Base-by-base conservation (phyloP, 768 basidiomycete species). In the Trametopsis cervina region DNA sequence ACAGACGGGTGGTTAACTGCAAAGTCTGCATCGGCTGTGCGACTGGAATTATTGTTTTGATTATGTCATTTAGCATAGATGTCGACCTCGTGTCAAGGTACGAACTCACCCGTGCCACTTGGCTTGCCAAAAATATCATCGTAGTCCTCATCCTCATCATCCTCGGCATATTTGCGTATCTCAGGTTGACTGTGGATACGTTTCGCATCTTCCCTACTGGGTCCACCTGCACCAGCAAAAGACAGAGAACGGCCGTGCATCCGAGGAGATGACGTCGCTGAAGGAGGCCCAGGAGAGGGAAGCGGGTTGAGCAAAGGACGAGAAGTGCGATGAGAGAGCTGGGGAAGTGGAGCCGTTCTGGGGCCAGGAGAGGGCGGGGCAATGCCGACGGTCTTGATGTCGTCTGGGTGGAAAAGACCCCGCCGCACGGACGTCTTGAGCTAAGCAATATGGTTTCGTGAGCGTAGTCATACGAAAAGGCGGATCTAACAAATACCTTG, bases 81-180 rank as follows among this genome's bases (percentile, higher is more conserved):
- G n/a, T n/a, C n/a, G n/a, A n/a, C n/a, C n/a, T n/a, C n/a, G n/a
- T n/a, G n/a, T n/a, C n/a, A n/a, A n/a, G n/a, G n/a, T n/a, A n/a
- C n/a, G 0, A n/a, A 70, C 85, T 64, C 52, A 87, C 88, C 70
- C 10, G 75, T 72, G 21, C 79, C 78, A 52, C 77, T 85, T 17
- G 72, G 74, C 64, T 88, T 89, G 50, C 80, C 91, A 64, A 98
- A 95, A 9, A 97, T 83, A 63, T 96, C 95, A 40, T 95, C 91
- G 58, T 96, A 98, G 61, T 97, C 91, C 59, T 97, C 84, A 3
- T 33, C 29, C 29, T 80, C 88, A 22, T 96, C 89, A 7, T 80
- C 81, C 65, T 95, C 92, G 4, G 88, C 71, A 63, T 95, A 96
- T 62, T 91, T 92, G 18, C 77, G 78, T 53, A 95, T 83, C 62